These are phyloP conservation scores for Klebsormidium nitens DNA, from an alignment of 139 green algal genomes.

Conservation along the genomic window DNA sequence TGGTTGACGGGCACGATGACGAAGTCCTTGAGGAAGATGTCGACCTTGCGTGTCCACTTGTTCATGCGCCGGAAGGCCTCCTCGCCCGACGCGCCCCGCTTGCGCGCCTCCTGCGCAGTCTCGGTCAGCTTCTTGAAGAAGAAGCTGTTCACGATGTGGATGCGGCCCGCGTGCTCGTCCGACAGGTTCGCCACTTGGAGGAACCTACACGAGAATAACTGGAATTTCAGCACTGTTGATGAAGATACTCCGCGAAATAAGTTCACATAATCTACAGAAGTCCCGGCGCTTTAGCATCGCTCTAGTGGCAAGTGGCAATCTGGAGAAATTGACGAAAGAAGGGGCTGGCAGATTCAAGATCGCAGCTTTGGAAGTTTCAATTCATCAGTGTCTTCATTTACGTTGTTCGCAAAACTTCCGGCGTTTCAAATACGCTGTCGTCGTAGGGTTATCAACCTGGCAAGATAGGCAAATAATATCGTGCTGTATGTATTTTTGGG, in stretches of 20 bases:
- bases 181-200: constrained; percentile 10
- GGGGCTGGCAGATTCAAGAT: not conserved
- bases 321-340: not conserved
- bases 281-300: not conserved
- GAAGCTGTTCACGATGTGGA: constrained; percentile 80
- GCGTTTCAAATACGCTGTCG: no score
- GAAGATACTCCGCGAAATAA: no score
- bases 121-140: constrained; percentile 91
- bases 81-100: not conserved
- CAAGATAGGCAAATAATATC: no score
- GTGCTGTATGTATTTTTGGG: no score
- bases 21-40: constrained; percentile 66
- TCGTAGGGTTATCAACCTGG: no score
- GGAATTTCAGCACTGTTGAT: not conserved
- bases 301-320: not conserved
- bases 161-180: constrained; percentile 11
- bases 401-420: no score
- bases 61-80: not conserved
- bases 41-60: constrained; percentile 37
- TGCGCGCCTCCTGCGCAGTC: not conserved
- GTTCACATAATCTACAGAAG: no score
- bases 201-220: constrained; percentile 12
- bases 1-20: constrained; percentile 88
- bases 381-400: no score
- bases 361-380: no score